Base-by-base conservation (phyloP, 1,139 yeast species). In the Torulaspora globosa region DNA sequence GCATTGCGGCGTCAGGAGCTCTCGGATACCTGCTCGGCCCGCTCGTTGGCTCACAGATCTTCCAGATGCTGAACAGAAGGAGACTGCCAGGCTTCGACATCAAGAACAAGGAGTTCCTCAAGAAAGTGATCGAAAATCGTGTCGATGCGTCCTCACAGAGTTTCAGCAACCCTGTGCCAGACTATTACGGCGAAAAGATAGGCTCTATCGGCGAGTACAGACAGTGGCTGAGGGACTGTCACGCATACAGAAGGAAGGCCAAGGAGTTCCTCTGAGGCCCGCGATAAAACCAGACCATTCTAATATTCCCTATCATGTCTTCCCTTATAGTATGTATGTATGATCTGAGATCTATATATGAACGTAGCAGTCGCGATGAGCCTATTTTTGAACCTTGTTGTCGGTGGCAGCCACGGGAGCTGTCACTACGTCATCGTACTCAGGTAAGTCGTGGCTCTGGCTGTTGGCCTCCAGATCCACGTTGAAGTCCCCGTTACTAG, bases 191-290 rank as follows among this genome's bases (percentile, higher is more conserved):
- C 28, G 98, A 92, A 70, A 86, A 87, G 68, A 90, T 92, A 53
- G 88, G 89, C 49, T 84, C 95, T 36, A 70, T 90, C 63, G 79
- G 80, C 59, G 92, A 82, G 56, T 92, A 92, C 69, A 84, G 89
- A 68, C 94, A 87, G 65, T 92, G 98, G 98, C 76, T 92, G 59
- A 80, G 97, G 61, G 97, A 92, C 66, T 87, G 96, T 60, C 84
- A 87, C 62, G 92, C 95, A 23, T 92, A 84, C 72, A 80, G 82
- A 63, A 82, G 94, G 72, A 89, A 88, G 72, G 76, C 90, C 16
- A 79, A 80, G 67, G 92, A 84, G 62, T 89, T 88, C 63, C 72
- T 88, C 68, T 84, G 65, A 32, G 36, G 15, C 34, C 39, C 32
- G 32, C 24, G 2, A 21, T 21, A 6, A 21, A 21, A 5, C 23